Evolutionary conservation across 1,284 basidiomycete genomes (phyloP).

Genomic region (Heliocybe sulcata): DNA sequence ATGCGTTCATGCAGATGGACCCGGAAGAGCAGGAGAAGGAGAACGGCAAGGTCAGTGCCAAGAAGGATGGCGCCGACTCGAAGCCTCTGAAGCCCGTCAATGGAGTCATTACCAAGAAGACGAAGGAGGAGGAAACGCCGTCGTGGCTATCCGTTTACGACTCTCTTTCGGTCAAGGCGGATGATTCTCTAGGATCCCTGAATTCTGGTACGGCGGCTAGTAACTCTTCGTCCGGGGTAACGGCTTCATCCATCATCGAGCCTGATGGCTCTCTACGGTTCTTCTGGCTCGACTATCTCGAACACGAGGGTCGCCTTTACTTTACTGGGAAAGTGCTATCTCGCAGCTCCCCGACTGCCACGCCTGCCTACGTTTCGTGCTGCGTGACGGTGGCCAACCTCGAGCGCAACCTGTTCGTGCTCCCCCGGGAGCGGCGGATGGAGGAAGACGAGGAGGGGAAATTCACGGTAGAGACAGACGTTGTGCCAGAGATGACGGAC

Average conservation of each 20-base stretch:
- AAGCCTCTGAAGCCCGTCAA: conserved; percentile 19
- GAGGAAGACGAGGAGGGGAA: conserved; percentile 53
- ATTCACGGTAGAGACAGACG: conserved; percentile 66
- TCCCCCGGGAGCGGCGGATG: conserved; percentile 67
- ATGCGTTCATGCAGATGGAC: conserved; percentile 43
- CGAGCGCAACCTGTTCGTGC: conserved; percentile 90
- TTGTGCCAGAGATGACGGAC: conserved; percentile 60
- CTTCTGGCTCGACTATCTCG: conserved; percentile 92
- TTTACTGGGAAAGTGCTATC: conserved; percentile 88
- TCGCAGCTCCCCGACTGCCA: conserved; percentile 32
- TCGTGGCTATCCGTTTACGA: conserved; percentile 78
- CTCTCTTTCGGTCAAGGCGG: conserved; percentile 48
- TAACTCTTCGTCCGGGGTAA: conserved; percentile 22
- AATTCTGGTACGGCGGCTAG: conserved; percentile 28
- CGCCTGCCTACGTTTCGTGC: conserved; percentile 73
- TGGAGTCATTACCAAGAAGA: conserved; percentile 27
- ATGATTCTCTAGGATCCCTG: conserved; percentile 39
- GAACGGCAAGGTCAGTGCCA: conserved; percentile 18
- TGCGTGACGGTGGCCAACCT: conserved; percentile 85
- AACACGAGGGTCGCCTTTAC: conserved; percentile 72
- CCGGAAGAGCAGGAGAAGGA: conserved; percentile 16
- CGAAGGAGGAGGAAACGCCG: conserved; percentile 44
- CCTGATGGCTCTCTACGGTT: conserved; percentile 81
- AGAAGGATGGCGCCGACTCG: conserved; percentile 13
- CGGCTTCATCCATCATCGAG: conserved; percentile 55